Evolutionary conservation across 2,329 filamentous ascomycete species (phyloP), one percentile per base, ranked within the genome.

Genomic region (Calonectria multiphialidica): DNA sequence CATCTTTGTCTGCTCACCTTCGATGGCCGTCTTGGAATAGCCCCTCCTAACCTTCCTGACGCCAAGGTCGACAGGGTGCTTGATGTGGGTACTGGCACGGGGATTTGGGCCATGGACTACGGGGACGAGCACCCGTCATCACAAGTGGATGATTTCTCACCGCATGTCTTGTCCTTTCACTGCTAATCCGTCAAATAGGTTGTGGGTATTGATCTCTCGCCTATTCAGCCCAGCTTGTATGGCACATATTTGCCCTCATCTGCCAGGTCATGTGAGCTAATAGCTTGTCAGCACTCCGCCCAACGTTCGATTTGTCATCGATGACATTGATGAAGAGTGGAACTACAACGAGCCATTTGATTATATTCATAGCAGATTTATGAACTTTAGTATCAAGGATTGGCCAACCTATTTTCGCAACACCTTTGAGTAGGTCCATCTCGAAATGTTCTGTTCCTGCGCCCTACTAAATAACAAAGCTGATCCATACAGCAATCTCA

Each of bases 321-420:
- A 67, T 7, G 64, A 67, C 15, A 25, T 67, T 33, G 50, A 67
- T 15, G 64, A 67, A n/a, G 64, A 67, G 13, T 67, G 64, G 64
- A 59, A 47, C 28, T 67, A 45, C 25, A 21, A 50, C 1, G 40
- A 57, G n/a, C 18, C n/a, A 2, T 67, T 67, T 30, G 64, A 67
- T 21, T 67, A 67, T 15, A 49, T 67, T 15, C 64, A 67, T 21
- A 67, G 64, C 40, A 57, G 64, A 59, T 57, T 67, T 28, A 67
- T 67, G 64, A 67, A 67, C n/a, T 47, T 67, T 13, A 67, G 64
- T 28, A 45, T 67, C 21, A 9, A 37, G 28, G n/a, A 49, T 18
- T 67, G 40, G 64, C 35, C 28, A 2, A 28, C 30, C 4, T 67
- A 67, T 18, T 28, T 67, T 10, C 8, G 30, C 16, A 67, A 67